Percentiles rank a stretch among this genome's conserved stretches.
phyloP scores from a whole-genome alignment of 2,329 filamentous ascomycete species.

The Penicillium sp. region DNA sequence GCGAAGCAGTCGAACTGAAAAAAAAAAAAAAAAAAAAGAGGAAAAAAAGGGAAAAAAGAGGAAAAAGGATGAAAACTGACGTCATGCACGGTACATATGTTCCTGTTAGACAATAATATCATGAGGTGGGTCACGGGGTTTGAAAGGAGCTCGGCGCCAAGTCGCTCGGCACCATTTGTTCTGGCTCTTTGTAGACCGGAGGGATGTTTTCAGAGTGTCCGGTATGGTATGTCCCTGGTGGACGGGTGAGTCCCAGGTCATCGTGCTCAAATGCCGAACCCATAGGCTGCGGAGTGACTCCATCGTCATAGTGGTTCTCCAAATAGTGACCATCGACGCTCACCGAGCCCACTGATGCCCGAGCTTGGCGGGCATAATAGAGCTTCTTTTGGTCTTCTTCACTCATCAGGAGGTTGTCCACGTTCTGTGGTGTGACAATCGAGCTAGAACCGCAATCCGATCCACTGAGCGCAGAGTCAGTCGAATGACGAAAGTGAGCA shows the following conservation, averaged over 20 bases:
- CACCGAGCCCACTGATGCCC: constrained; percentile 20
- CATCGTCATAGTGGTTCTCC: background rate
- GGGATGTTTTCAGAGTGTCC: background rate
- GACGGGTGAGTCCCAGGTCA: background rate
- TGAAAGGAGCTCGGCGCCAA: background rate
- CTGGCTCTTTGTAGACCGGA: background rate
- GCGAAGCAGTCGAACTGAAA: too few relatives aligned
- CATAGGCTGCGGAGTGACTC: background rate
- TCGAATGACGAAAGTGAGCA: constrained; percentile 55
- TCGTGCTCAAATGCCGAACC: background rate
- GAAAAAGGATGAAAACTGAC: background rate
- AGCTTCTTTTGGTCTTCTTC: constrained; percentile 74
- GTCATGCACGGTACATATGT: constrained; percentile 1
- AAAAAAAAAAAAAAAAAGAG: background rate
- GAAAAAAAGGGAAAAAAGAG: background rate
- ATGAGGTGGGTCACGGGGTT: background rate
- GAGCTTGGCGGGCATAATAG: constrained; percentile 59
- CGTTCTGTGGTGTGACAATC: constrained; percentile 63
- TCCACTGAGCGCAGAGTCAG: constrained; percentile 59
- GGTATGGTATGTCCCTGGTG: background rate
- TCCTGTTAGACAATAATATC: constrained; percentile 9
- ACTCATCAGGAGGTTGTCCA: constrained; percentile 70
- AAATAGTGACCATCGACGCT: background rate
- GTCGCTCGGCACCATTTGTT: background rate
- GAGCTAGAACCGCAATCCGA: constrained; percentile 57